Evolutionary conservation across 495 filamentous ascomycete genomes (phyloP).

Genomic region (Elasticomyces elasticus): DNA sequence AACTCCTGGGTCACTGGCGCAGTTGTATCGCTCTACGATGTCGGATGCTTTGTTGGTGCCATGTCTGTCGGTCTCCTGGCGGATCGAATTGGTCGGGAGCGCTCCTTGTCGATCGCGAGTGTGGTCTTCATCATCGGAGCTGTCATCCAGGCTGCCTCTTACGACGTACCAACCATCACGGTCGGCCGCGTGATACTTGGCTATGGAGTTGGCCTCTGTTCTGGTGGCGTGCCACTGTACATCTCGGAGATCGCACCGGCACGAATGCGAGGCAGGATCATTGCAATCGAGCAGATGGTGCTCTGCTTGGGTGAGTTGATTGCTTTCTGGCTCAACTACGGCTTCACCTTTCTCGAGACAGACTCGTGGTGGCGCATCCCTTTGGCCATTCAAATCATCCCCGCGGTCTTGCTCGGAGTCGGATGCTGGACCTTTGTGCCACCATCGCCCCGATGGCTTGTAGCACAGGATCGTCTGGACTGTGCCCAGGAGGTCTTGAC

Average conservation of each 20-base stretch:
- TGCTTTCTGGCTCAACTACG: constrained; percentile 50
- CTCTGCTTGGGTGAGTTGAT: constrained; percentile 68
- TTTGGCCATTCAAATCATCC: too few species aligned
- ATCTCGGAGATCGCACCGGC: constrained; percentile 64
- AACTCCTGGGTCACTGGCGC: too few species aligned
- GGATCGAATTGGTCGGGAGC: too few species aligned
- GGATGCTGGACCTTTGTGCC: too few species aligned
- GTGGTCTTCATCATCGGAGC: constrained; percentile 50
- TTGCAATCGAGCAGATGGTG: constrained; percentile 66
- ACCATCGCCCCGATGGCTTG: too few species aligned
- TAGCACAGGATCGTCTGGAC: too few species aligned
- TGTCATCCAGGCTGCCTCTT: constrained; percentile 57
- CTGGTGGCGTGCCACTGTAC: constrained; percentile 71
- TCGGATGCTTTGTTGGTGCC: too few species aligned
- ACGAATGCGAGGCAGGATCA: constrained; percentile 58
- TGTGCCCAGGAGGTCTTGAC: too few species aligned
- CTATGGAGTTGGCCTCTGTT: constrained; percentile 64
- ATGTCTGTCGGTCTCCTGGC: too few species aligned
- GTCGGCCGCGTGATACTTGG: constrained; percentile 72
- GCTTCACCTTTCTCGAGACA: constrained; percentile 53
- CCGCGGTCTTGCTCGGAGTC: too few species aligned
- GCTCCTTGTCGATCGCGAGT: too few species aligned
- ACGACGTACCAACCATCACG: constrained; percentile 64
- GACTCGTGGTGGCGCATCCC: constrained; percentile 59
- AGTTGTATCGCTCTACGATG: too few species aligned